phyloP scores from a whole-genome alignment of 345 rosid species.

The Citrus cavaleriei region DNA sequence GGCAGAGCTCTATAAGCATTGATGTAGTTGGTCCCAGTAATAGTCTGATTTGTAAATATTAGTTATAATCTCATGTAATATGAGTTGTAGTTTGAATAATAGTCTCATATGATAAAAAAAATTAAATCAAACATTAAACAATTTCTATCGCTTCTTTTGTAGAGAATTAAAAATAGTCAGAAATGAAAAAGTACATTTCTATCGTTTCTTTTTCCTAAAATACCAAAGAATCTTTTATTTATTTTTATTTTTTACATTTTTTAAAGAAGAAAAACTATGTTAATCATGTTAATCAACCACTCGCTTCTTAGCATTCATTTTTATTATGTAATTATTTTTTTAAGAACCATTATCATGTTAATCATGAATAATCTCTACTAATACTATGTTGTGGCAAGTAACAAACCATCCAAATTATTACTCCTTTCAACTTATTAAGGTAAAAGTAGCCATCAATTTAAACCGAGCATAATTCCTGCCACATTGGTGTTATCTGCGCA shows the following conservation, averaged over 20 bases:
- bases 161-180: not conserved
- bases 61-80: no score
- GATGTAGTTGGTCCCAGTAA: no score
- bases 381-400: not conserved
- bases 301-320: no score
- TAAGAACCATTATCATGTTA: no score
- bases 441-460: not conserved
- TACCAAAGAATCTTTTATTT: not conserved
- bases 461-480: no score
- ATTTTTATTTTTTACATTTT: not conserved
- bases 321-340: no score
- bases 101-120: no score
- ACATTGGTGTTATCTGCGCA: no score
- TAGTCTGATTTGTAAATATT: no score
- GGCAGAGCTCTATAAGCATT: rapidly evolving
- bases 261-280: no score
- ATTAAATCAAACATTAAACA: not conserved
- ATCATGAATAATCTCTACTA: not conserved
- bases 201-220: not conserved
- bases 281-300: not conserved
- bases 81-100: no score
- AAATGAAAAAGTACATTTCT: not conserved
- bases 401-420: not conserved
- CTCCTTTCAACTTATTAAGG: not conserved
- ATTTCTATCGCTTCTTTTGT: not conserved